phyloP scores from a whole-genome alignment of 2,329 filamentous ascomycete genomes.

The Microsporum audouinii region DNA sequence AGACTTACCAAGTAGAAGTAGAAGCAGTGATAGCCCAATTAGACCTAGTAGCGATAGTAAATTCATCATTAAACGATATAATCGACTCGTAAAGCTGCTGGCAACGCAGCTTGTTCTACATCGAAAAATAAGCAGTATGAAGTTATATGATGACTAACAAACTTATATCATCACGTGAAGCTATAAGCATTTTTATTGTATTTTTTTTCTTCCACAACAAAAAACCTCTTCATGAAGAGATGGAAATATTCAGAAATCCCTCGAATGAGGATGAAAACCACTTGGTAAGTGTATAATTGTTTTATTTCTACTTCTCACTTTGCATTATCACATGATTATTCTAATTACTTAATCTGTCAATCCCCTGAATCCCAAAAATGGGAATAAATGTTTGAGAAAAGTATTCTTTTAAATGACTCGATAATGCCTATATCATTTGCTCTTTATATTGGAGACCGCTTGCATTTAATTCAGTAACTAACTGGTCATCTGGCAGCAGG shows the following conservation, averaged over 20 bases:
- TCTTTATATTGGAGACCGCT: background rate
- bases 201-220: background rate
- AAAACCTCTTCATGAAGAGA: background rate
- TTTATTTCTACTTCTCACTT: background rate
- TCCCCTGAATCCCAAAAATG: conserved; percentile 53
- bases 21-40: background rate
- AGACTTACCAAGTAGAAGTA: conserved; percentile 8
- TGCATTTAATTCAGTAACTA: conserved; percentile 3
- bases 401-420: conserved; percentile 22
- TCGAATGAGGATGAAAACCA: background rate
- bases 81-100: background rate
- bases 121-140: background rate
- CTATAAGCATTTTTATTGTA: background rate
- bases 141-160: background rate
- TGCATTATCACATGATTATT: conserved; percentile 47
- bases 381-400: conserved; percentile 28
- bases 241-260: background rate
- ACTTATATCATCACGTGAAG: background rate
- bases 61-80: background rate
- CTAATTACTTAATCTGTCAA: conserved; percentile 64
- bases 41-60: conserved; percentile 7
- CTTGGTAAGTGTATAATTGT: conserved; percentile 23
- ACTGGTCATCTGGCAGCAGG: background rate
- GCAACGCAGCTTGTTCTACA: background rate
- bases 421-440: conserved; percentile 15